Evolutionary conservation across 495 filamentous ascomycete genomes (phyloP).

Genomic region (Hypoxylon fuscum): DNA sequence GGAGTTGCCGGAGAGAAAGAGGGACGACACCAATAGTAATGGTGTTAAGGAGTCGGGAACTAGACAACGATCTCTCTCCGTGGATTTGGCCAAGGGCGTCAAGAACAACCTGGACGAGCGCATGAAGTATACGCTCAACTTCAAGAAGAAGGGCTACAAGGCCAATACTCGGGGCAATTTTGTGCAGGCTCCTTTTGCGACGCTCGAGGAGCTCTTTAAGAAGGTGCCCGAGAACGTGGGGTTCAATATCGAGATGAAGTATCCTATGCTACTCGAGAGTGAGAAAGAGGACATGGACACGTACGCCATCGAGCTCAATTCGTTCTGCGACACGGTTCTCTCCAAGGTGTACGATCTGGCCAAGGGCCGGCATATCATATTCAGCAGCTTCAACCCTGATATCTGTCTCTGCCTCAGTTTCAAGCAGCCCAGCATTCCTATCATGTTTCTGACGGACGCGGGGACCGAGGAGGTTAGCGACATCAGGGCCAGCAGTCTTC

Average conservation of each 20-base stretch:
- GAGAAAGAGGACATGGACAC: slow-evolving; percentile 98
- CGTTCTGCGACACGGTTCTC: slow-evolving; percentile 93
- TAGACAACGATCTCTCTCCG: slow-evolving; percentile 58
- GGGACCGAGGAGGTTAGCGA: slow-evolving; percentile 81
- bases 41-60: slow-evolving; percentile 48
- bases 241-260: slow-evolving; percentile 99
- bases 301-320: slow-evolving; percentile 95
- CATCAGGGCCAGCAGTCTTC: slow-evolving; percentile 88
- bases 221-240: slow-evolving; percentile 82
- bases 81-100: slow-evolving; percentile 47
- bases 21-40: slow-evolving; percentile 39
- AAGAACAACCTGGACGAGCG: slow-evolving; percentile 77
- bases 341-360: slow-evolving; percentile 79
- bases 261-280: slow-evolving; percentile 94
- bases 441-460: slow-evolving; percentile 93
- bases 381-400: slow-evolving; percentile 96
- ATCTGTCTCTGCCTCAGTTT: slow-evolving; percentile 92
- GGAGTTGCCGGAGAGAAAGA: slow-evolving; percentile 38
- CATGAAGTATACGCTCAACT: slow-evolving; percentile 97
- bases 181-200: slow-evolving; percentile 95
- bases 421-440: slow-evolving; percentile 94
- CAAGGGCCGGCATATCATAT: slow-evolving; percentile 84
- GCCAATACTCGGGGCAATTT: slow-evolving; percentile 91
- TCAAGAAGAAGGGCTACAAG: slow-evolving; percentile 90
- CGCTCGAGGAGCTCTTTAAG: slow-evolving; percentile 89